Percentiles rank a stretch among this genome's conserved stretches.
These are phyloP conservation scores for Colletotrichum musae DNA, from an alignment of 2,329 filamentous ascomycete genomes.

Conservation along the genomic window DNA sequence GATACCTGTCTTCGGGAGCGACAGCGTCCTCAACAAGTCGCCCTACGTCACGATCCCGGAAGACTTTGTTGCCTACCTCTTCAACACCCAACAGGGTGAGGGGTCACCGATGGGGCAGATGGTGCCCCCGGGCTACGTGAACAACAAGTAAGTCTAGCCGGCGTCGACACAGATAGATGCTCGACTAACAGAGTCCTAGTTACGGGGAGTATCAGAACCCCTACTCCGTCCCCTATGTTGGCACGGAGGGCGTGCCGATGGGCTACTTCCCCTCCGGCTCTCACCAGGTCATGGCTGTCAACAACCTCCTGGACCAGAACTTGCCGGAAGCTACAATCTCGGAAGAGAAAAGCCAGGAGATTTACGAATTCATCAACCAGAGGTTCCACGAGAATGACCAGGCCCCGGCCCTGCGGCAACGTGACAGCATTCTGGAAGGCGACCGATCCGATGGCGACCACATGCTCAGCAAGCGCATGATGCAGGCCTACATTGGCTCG, in stretches of 20 bases:
- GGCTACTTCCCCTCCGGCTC: slow-evolving; percentile 73
- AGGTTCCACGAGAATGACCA: slow-evolving; percentile 87
- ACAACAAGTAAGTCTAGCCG: slow-evolving; percentile 41
- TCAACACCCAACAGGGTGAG: slow-evolving; percentile 76
- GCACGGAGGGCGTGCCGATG: slow-evolving; percentile 61
- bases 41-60: slow-evolving; percentile 88
- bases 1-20: slow-evolving; percentile 89
- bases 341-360: slow-evolving; percentile 86
- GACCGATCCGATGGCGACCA: slow-evolving; percentile 77
- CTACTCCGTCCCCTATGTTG: slow-evolving; percentile 65
- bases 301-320: slow-evolving; percentile 84
- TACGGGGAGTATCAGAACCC: slow-evolving; percentile 68
- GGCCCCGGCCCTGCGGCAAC: slow-evolving; percentile 79
- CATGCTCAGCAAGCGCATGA: slow-evolving; percentile 89
- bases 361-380: slow-evolving; percentile 85
- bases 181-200: slow-evolving; percentile 53
- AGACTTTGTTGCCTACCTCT: slow-evolving; percentile 88
- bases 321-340: slow-evolving; percentile 86
- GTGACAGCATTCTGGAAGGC: slow-evolving; percentile 84
- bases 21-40: slow-evolving; percentile 84
- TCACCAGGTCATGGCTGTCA: slow-evolving; percentile 91
- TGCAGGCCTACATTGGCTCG: slow-evolving; percentile 93
- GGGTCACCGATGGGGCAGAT: slow-evolving; percentile 67
- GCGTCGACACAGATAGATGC: neutral
- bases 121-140: slow-evolving; percentile 58